Conservation (phyloP, 2,329 filamentous ascomycete genomes). For the Piedraia hortae region DNA sequence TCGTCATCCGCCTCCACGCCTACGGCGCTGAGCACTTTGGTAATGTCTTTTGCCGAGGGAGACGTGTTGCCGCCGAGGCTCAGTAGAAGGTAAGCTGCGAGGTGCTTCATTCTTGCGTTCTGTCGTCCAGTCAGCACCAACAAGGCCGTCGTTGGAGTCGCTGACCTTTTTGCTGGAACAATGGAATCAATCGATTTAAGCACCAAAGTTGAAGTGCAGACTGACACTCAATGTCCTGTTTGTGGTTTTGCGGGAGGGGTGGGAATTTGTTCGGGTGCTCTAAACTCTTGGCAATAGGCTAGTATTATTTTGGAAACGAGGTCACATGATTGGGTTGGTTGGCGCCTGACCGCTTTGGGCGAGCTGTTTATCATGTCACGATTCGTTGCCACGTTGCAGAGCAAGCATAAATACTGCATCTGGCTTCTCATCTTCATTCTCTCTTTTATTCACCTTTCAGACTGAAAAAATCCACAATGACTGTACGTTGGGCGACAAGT, state of each 20-base stretch:
- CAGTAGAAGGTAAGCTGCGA: slow-evolving; percentile 97
- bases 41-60: slow-evolving; percentile 67
- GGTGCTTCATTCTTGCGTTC: slow-evolving; percentile 77
- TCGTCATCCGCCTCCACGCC: slow-evolving; percentile 82
- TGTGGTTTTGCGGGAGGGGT: neutral
- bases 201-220: slow-evolving; percentile 67
- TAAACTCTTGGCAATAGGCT: neutral
- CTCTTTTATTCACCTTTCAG: too few species aligned
- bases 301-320: slow-evolving; percentile 1
- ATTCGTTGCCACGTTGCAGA: too few species aligned
- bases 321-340: too few species aligned
- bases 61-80: slow-evolving; percentile 73
- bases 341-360: too few species aligned
- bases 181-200: slow-evolving; percentile 99
- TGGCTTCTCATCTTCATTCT: too few species aligned
- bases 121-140: slow-evolving; percentile 1
- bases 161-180: slow-evolving; percentile 26
- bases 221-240: slow-evolving; percentile 67
- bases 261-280: neutral
- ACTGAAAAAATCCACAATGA: too few species aligned
- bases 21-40: slow-evolving; percentile 68
- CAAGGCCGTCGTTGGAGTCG: slow-evolving; percentile 3
- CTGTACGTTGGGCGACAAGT: too few species aligned
- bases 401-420: too few species aligned
- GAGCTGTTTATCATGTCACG: too few species aligned